A percentile compares a stretch with the other conserved stretches of the same genome.
These are phyloP conservation scores for Fusarium mangiferae DNA, from an alignment of 2,329 filamentous ascomycete genomes.

Conservation along the genomic window DNA sequence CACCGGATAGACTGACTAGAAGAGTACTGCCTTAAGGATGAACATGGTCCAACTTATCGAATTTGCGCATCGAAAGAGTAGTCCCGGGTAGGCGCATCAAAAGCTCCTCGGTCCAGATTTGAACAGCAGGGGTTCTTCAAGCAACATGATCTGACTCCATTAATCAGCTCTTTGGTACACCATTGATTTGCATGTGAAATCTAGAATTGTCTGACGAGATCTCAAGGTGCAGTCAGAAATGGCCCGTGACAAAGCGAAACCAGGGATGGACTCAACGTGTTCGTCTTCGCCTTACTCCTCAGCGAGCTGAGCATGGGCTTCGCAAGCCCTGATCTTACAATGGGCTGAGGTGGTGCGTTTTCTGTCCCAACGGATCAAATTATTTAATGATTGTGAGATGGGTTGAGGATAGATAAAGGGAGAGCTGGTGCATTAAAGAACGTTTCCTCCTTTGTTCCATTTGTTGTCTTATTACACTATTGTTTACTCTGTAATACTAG, in stretches of 20 bases:
- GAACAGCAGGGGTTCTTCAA: neutral
- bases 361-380: slow-evolving; percentile 14
- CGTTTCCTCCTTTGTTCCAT: neutral
- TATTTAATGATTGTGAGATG: neutral
- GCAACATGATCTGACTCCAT: slow-evolving; percentile 8
- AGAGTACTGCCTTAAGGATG: neutral
- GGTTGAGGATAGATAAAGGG: slow-evolving; percentile 8
- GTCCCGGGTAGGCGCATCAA: slow-evolving; percentile 2
- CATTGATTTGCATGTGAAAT: slow-evolving; percentile 12
- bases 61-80: too few species aligned
- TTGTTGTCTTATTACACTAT: neutral
- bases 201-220: slow-evolving; percentile 2
- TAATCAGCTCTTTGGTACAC: slow-evolving; percentile 10
- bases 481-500: neutral
- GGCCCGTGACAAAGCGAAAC: neutral
- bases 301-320: neutral
- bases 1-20: neutral
- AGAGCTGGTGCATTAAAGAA: neutral
- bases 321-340: slow-evolving; percentile 8
- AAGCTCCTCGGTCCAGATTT: neutral
- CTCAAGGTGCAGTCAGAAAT: neutral
- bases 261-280: slow-evolving; percentile 3
- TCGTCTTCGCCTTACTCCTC: slow-evolving; percentile 11
- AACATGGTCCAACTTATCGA: neutral
- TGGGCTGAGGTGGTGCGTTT: slow-evolving; percentile 37